Conservation (phyloP, 2,329 filamentous ascomycete species). For the Cytospora piceicola region DNA sequence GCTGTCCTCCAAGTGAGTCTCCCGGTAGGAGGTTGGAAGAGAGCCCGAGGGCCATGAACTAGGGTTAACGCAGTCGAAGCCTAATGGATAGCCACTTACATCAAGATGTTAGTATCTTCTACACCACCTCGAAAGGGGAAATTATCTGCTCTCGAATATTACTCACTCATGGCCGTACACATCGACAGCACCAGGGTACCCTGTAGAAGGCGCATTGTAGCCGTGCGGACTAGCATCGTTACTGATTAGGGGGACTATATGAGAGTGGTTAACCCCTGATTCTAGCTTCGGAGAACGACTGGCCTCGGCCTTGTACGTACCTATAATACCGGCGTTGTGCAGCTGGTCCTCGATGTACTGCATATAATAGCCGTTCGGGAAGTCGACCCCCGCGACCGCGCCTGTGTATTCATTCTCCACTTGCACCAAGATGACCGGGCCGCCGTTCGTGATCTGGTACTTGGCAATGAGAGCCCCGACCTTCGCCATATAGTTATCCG, state of each 20-base stretch:
- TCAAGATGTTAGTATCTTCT: too few species aligned
- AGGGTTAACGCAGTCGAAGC: slow-evolving; percentile 65
- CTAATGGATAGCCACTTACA: slow-evolving; percentile 57
- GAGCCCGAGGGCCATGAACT: slow-evolving; percentile 60
- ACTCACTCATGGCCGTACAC: slow-evolving; percentile 61
- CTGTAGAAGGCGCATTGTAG: slow-evolving; percentile 65
- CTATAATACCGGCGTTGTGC: slow-evolving; percentile 67
- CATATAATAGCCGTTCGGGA: slow-evolving; percentile 71
- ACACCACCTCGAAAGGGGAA: too few species aligned
- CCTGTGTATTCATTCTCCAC: slow-evolving; percentile 72
- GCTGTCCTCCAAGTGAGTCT: slow-evolving; percentile 61
- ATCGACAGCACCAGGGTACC: slow-evolving; percentile 54
- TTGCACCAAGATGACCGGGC: slow-evolving; percentile 71
- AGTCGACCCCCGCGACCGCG: slow-evolving; percentile 51
- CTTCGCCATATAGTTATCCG: slow-evolving; percentile 62
- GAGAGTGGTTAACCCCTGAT: background rate
- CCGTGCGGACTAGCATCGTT: slow-evolving; percentile 69
- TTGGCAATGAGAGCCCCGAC: slow-evolving; percentile 65
- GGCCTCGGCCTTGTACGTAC: background rate
- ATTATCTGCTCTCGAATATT: too few species aligned
- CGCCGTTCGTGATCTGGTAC: slow-evolving; percentile 75
- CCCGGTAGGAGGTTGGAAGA: slow-evolving; percentile 60
- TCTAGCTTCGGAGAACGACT: background rate
- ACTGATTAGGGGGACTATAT: slow-evolving; percentile 72
- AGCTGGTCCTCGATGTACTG: slow-evolving; percentile 72